These are phyloP conservation scores for Pseudogymnoascus sp. DNA, from an alignment of 2,329 filamentous ascomycete genomes.

Conservation along the genomic window DNA sequence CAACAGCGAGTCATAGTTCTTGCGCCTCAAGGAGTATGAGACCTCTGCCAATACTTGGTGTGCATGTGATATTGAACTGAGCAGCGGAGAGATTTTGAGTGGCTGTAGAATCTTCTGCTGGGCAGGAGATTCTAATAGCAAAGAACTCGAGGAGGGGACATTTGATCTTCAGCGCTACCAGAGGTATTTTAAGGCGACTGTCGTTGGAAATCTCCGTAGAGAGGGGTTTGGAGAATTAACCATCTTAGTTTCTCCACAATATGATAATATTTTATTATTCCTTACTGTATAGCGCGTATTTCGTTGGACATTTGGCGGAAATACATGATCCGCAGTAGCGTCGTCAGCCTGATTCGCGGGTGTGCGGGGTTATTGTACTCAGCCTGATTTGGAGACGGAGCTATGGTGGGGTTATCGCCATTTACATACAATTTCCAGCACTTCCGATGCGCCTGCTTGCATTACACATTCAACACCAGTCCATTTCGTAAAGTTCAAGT, in stretches of 20 bases:
- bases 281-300: neutral
- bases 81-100: neutral
- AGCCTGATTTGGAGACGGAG: constrained; percentile 5
- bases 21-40: constrained; percentile 1
- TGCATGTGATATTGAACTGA: neutral
- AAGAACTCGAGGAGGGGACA: neutral
- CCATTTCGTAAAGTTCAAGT: neutral
- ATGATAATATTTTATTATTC: neutral
- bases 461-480: neutral
- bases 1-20: neutral
- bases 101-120: neutral
- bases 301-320: neutral
- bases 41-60: neutral
- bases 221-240: neutral
- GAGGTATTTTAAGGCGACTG: neutral
- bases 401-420: constrained; percentile 5
- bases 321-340: neutral
- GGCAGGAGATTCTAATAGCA: neutral
- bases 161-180: constrained; percentile 6
- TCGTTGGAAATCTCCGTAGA: neutral
- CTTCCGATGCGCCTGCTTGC: neutral
- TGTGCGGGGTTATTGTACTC: neutral
- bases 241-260: neutral
- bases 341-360: neutral
- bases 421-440: neutral